Evolutionary conservation across 2,329 filamentous ascomycete species (phyloP).

Genomic region (Talaromyces piceae): DNA sequence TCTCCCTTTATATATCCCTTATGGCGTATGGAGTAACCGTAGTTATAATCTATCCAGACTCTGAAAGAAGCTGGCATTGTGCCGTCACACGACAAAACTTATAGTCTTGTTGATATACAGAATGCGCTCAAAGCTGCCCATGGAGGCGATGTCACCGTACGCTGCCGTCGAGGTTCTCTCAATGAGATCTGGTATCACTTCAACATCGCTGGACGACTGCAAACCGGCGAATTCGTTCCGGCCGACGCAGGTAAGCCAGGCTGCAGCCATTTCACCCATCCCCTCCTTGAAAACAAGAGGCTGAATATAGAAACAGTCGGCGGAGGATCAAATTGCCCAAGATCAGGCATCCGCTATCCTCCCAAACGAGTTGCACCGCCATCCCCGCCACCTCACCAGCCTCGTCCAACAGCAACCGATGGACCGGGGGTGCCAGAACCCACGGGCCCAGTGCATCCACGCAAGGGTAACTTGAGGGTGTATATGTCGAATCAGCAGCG

Average conservation of each 20-base stretch:
- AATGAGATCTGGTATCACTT: conserved; percentile 58
- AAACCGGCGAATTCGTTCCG: conserved; percentile 28
- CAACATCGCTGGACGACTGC: conserved; percentile 46
- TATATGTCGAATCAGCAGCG: conserved; percentile 22
- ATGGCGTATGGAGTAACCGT: not conserved
- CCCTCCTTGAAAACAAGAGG: no score
- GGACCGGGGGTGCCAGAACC: conserved; percentile 22
- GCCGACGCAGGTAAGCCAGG: conserved; percentile 25
- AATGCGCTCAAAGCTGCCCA: conserved; percentile 48
- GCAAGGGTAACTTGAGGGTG: conserved; percentile 55
- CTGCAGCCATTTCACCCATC: no score
- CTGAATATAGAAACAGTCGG: conserved; percentile 43
- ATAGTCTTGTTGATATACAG: conserved; percentile 53
- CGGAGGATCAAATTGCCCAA: conserved; percentile 56
- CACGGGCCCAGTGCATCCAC: conserved; percentile 42
- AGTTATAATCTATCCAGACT: conserved; percentile 29
- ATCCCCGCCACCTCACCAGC: conserved; percentile 11
- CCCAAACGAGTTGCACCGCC: conserved; percentile 41
- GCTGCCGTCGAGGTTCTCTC: conserved; percentile 45
- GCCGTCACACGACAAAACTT: conserved; percentile 48
- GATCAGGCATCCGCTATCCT: conserved; percentile 55
- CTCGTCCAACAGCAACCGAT: conserved; percentile 30
- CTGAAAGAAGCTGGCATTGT: conserved; percentile 55
- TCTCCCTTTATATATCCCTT: not conserved
- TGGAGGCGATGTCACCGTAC: conserved; percentile 51